Percentiles rank a stretch among this genome's conserved stretches.
Conservation (phyloP, 1,284 basidiomycete genomes). For the Cryptococcus jaspeensis region DNA sequence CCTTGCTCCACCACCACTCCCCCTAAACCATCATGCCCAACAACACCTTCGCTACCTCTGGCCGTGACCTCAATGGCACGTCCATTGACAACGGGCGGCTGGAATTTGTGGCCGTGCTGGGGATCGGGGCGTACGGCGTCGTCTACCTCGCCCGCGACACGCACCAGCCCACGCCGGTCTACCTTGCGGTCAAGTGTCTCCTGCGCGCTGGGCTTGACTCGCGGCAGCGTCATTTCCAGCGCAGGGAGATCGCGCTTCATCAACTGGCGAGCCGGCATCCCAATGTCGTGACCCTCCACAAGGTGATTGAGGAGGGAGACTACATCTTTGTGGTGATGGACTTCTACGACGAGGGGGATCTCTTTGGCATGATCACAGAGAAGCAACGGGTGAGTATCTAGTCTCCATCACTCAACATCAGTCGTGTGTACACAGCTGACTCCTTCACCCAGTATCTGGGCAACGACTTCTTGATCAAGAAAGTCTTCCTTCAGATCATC, state of each 20-base stretch:
- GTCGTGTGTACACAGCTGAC: not conserved
- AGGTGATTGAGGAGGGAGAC: slow-evolving; percentile 69
- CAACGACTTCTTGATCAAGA: slow-evolving; percentile 76
- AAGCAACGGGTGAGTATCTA: slow-evolving; percentile 51
- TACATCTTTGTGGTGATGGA: slow-evolving; percentile 64
- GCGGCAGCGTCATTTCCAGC: slow-evolving; percentile 77
- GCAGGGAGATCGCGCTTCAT: slow-evolving; percentile 66
- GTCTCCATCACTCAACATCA: not conserved
- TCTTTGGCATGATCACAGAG: slow-evolving; percentile 74
- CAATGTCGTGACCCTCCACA: slow-evolving; percentile 84
- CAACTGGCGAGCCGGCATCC: slow-evolving; percentile 64
- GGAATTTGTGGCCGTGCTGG: slow-evolving; percentile 85
- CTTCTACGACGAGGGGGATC: slow-evolving; percentile 80
- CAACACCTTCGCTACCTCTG: slow-evolving; percentile 41
- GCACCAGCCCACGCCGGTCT: slow-evolving; percentile 49
- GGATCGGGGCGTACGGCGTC: slow-evolving; percentile 92
- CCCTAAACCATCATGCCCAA: slow-evolving; percentile 24
- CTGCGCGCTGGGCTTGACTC: slow-evolving; percentile 59
- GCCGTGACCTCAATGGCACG: slow-evolving; percentile 53
- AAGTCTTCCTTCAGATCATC: slow-evolving; percentile 87
- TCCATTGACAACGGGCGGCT: slow-evolving; percentile 74
- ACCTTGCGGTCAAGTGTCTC: slow-evolving; percentile 87
- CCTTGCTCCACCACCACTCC: too few species aligned
- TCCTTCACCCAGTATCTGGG: slow-evolving; percentile 60
- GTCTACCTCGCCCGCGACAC: slow-evolving; percentile 81